Conservation (phyloP, 1,284 basidiomycete species). For the Ceratorhiza oryzae-sativae region DNA sequence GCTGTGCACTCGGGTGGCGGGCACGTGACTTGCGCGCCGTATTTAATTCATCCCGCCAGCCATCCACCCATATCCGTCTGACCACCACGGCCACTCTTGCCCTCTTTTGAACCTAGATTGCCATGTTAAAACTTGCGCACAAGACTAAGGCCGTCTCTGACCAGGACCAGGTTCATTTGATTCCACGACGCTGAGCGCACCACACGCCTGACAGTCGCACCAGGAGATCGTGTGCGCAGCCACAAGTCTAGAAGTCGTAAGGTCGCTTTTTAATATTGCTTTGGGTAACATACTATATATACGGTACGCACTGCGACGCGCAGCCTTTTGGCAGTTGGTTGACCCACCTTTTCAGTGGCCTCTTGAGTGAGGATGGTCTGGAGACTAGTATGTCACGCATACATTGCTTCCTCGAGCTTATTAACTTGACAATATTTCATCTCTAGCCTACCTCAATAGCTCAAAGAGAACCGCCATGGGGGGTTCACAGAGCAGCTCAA, state of each 20-base stretch:
- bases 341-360: constrained; percentile 41
- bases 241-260: constrained; percentile 28
- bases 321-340: background rate
- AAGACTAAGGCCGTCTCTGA: background rate
- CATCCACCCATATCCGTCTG: background rate
- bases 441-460: background rate
- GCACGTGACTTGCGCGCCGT: constrained; percentile 12
- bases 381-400: constrained; percentile 41
- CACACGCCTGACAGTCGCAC: background rate
- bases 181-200: background rate
- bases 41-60: constrained; percentile 16
- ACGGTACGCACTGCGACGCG: constrained; percentile 39
- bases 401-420: constrained; percentile 35
- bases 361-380: constrained; percentile 47
- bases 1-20: background rate
- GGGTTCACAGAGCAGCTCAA: constrained; percentile 20
- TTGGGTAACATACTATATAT: constrained; percentile 47
- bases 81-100: constrained; percentile 23
- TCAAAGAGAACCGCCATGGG: background rate
- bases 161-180: constrained; percentile 18
- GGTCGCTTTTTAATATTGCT: constrained; percentile 43
- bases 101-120: constrained; percentile 19
- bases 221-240: constrained; percentile 41
- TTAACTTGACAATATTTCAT: too few relatives aligned
- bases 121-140: background rate